Base-by-base conservation (phyloP, 495 filamentous ascomycete species). In the Penicillium maclennaniae region DNA sequence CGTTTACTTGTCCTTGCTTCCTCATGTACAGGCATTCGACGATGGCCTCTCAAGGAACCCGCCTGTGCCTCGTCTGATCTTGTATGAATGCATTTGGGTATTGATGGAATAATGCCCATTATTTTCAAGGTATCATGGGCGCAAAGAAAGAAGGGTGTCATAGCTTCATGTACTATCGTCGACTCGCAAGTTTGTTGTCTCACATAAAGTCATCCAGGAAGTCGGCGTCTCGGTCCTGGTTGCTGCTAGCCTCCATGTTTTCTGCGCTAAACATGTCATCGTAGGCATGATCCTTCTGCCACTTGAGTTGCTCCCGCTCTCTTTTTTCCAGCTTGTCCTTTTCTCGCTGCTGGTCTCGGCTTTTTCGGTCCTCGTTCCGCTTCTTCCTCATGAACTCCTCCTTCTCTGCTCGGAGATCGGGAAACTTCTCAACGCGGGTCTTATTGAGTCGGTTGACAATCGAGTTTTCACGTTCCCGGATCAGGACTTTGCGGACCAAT, bases 391-490 rank as follows among this genome's bases (percentile, higher is more conserved):
- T 64, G 44, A 81, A 77, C 20, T 87, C 83, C 53, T 93, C 91
- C 63, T 87, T 90, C 71, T 95, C 89, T 53, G 82, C 76, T 15
- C 73, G 71, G 15, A 98, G 80, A 60, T 96, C 89, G 1, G 92
- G 88, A 63, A 85, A 87, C 64, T 87, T 87, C 69, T 96, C 89
- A 12, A 85, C 81, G 56, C 87, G 89, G 26, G 95, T 98, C 78
- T 98, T 98, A 72, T 96, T 95, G 41, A 98, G 83, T 20, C 93
- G 85, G 76, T 98, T 98, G 77, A 98, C 82, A 62, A 93, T 92
- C 27, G 82, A 71, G 69, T 97, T 97, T 59, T 89, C 87, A 44
- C 92, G 84, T 45, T 83, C 76, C 17, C 80, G 62, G 9, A 97
- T 83, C 27, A 93, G 82, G 50, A 93, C 73, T 52, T 84, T 84